Base-by-base conservation (phyloP, 306 rosid genomes). In the Potentilla sterilis region DNA sequence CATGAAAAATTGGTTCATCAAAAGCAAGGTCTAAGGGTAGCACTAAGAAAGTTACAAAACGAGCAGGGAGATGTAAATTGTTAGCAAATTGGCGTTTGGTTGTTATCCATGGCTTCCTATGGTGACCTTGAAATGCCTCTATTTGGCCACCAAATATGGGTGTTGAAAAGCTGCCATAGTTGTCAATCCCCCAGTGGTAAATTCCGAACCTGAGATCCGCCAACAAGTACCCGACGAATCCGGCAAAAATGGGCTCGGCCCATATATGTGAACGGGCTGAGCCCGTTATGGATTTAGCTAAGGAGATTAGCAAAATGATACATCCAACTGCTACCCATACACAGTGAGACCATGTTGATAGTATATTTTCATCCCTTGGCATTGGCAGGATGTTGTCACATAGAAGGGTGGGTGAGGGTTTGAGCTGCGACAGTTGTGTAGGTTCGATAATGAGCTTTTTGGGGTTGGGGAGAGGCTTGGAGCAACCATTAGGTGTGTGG, bases 151-250 rank as follows among this genome's bases (percentile, higher is more conserved):
- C 98, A 49, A 93, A 81, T 14, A 88, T 5, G 63, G 94, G 96
- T 32, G 91, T 89, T 3, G 96, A 80, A 1, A 61, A 81, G 34
- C 77, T 81, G 0, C 98, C 97, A 32, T 91, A 93, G 21, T 93
- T 93, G 55, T 91, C 97, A 47, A 93, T 91, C n/a, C 81, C 90
- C 98, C 94, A 93, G 7, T 94, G 98, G 70, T 91, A 94, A 18
- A 91, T 78, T 14, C 98, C 98, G 2, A 97, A 91, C 1, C 88
- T 93, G 24, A 94, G 91, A 41, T 94, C 98, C 0, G 97, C 94
- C 73, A 89, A 55, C 43, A 87, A 70, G 68, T 91, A 91, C 40
- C 97, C 98, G 22, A 78, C 81, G 76, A 81, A 75, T 55, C 77
- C 82, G 4, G 89, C 89, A 75, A 87, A 70, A 73, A 78, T 34